Base-by-base conservation (phyloP, 2,329 filamentous ascomycete species). In the Ophiostoma fasciatum region DNA sequence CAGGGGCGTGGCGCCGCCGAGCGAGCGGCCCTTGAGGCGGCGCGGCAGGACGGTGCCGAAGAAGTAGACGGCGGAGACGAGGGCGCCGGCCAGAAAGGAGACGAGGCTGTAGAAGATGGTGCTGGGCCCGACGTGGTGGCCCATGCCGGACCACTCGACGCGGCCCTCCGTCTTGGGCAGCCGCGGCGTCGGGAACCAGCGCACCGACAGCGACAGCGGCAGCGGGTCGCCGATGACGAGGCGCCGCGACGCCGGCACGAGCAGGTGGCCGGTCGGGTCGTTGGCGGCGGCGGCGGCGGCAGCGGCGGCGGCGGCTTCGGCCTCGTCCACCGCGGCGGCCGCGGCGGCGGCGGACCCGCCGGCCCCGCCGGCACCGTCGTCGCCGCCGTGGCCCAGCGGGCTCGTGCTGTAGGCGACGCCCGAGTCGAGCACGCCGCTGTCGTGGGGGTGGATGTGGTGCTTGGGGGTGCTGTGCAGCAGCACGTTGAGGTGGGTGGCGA, bases 401-500 rank as follows among this genome's bases (percentile, higher is more conserved):
- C 78, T 81, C 3, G 87, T 79, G 45, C 75, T 82, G 59, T 98
- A 96, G 6, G 87, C 88, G 4, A 83, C 77, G 17, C 78, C 87
- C 13, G 83, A 87, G 50, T 94, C 83, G 28, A 94, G 71, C 14
- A 87, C 84, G 21, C 87, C 87, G 15, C 73, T 77, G 57, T 69
- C 74, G 59, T 64, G 78, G 46, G 61, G 76, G 29, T 68, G 69
- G 28, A 65, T 57, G 49, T 76, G 72, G 47, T 74, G 69, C 49
- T 74, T 75, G 5, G 71, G 71, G 33, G 63, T 65, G 55, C 65
- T 67, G 55, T 88, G 90, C 46, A 94, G 67, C 37, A 96, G 65
- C 42, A 96, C 76, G 54, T 96, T 96, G 55, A 96, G 68, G 51
- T 83, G 76, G 6, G 85, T 88, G 51, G 80, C 82, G 46, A 98